These are phyloP conservation scores for Lenzites betulinus DNA, from an alignment of 768 basidiomycete species.

Conservation along the genomic window DNA sequence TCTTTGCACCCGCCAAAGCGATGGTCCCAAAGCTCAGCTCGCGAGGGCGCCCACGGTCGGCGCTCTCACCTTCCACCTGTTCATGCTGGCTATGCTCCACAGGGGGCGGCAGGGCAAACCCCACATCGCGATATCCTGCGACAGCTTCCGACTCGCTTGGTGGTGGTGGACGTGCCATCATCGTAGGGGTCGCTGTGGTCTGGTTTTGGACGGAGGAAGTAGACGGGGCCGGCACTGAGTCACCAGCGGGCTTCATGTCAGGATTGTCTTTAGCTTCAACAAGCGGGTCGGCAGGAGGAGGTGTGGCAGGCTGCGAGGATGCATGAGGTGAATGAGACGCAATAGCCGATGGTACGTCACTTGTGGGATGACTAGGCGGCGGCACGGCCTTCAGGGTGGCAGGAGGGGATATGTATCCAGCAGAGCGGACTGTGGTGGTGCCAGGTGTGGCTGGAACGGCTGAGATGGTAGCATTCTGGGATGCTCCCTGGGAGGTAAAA, in stretches of 20 bases:
- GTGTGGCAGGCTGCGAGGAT: slow-evolving; percentile 16
- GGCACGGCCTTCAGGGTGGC: slow-evolving; percentile 2
- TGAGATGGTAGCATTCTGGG: not conserved
- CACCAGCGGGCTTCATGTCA: slow-evolving; percentile 23
- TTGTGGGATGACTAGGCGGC: not conserved
- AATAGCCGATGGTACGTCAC: slow-evolving; percentile 1
- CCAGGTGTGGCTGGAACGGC: slow-evolving; percentile 7
- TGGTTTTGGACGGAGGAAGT: slow-evolving; percentile 27
- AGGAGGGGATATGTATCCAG: slow-evolving; percentile 10
- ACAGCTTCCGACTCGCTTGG: slow-evolving; percentile 39
- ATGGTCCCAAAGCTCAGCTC: slow-evolving; percentile 59
- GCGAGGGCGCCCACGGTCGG: slow-evolving; percentile 24
- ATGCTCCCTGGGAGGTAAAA: not conserved
- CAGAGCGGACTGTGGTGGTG: slow-evolving; percentile 11
- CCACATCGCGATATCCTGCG: slow-evolving; percentile 37
- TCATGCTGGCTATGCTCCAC: slow-evolving; percentile 6
- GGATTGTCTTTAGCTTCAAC: slow-evolving; percentile 16
- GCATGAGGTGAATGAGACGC: slow-evolving; percentile 7
- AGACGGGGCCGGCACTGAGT: slow-evolving; percentile 14
- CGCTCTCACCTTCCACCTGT: not conserved
- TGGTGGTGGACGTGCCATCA: slow-evolving; percentile 35
- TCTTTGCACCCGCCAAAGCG: slow-evolving; percentile 27
- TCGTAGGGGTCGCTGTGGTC: slow-evolving; percentile 31
- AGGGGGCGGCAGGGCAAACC: slow-evolving; percentile 24
- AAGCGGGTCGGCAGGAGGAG: not conserved